These are phyloP conservation scores for Verticillium tricorpus DNA, from an alignment of 2,329 filamentous ascomycete genomes.

Conservation along the genomic window DNA sequence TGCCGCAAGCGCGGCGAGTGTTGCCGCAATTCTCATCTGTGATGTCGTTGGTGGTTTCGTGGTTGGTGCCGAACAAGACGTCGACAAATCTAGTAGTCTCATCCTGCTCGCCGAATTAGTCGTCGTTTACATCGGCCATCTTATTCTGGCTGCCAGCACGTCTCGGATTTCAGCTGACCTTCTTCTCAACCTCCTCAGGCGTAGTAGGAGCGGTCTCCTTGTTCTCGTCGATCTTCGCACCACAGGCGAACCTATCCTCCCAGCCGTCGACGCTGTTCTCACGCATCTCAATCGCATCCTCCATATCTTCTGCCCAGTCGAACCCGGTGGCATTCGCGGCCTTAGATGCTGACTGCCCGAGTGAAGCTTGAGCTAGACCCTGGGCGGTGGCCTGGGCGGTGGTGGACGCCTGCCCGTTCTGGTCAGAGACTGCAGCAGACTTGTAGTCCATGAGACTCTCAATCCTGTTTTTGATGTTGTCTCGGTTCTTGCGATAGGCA, in stretches of 20 bases:
- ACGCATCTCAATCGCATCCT: neutral
- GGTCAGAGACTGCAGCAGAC: neutral
- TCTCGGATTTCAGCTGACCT: neutral
- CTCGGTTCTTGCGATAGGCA: neutral
- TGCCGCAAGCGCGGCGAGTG: neutral
- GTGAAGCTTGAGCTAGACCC: too few species aligned
- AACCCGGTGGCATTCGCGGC: neutral
- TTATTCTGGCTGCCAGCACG: neutral
- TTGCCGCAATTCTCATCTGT: too few species aligned
- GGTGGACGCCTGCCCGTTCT: neutral
- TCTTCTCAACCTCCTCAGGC: neutral
- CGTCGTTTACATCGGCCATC: too few species aligned
- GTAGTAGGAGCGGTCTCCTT: neutral
- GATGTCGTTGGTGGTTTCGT: too few species aligned
- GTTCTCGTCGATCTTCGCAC: neutral
- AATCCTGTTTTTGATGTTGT: neutral
- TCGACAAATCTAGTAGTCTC: too few species aligned
- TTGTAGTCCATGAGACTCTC: neutral
- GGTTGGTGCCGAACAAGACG: too few species aligned
- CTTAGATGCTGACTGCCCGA: too few species aligned
- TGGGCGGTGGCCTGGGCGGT: accelerated
- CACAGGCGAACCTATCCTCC: neutral
- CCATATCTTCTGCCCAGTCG: neutral
- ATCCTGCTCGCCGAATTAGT: too few species aligned
- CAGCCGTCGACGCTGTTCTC: neutral